Evolutionary conservation across 2,329 filamentous ascomycete species (phyloP).

Genomic region (Exophiala calicioides): DNA sequence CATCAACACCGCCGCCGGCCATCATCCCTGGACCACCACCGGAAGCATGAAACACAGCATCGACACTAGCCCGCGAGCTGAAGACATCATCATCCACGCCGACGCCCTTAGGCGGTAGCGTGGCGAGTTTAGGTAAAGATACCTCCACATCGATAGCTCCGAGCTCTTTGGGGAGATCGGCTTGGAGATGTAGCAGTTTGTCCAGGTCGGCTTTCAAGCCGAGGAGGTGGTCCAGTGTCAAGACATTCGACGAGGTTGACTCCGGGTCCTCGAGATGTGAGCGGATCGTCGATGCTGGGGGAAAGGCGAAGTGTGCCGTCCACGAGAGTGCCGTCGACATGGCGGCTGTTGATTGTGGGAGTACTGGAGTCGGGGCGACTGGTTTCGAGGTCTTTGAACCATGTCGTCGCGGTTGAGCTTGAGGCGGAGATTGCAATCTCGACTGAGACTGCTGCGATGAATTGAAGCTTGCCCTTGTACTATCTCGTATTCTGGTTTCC

Average conservation of each 20-base stretch:
- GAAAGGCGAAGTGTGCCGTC: constrained; percentile 58
- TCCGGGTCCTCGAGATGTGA: constrained; percentile 40
- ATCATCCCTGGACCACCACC: background rate
- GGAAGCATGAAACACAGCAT: constrained; percentile 64
- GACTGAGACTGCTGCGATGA: constrained; percentile 1
- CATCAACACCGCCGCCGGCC: constrained; percentile 57
- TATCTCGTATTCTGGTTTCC: constrained; percentile 7
- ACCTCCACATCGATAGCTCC: constrained; percentile 70
- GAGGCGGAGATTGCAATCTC: background rate
- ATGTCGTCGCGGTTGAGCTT: constrained; percentile 5
- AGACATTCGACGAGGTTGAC: constrained; percentile 39
- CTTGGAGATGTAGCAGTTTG: constrained; percentile 39
- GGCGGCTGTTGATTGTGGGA: constrained; percentile 1
- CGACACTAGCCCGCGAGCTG: constrained; percentile 67
- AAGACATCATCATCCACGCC: constrained; percentile 60
- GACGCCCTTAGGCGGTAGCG: constrained; percentile 63
- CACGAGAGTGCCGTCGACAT: constrained; percentile 46
- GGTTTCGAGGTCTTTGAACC: constrained; percentile 4
- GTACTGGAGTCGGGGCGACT: background rate
- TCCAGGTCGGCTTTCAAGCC: constrained; percentile 40
- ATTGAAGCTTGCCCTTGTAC: background rate
- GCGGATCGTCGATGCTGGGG: constrained; percentile 41
- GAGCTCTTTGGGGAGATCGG: constrained; percentile 70
- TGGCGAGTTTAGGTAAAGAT: constrained; percentile 74
- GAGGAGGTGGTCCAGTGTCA: constrained; percentile 47